phyloP scores from a whole-genome alignment of 805 yeast genomes.

The Candida taoyuanica region DNA sequence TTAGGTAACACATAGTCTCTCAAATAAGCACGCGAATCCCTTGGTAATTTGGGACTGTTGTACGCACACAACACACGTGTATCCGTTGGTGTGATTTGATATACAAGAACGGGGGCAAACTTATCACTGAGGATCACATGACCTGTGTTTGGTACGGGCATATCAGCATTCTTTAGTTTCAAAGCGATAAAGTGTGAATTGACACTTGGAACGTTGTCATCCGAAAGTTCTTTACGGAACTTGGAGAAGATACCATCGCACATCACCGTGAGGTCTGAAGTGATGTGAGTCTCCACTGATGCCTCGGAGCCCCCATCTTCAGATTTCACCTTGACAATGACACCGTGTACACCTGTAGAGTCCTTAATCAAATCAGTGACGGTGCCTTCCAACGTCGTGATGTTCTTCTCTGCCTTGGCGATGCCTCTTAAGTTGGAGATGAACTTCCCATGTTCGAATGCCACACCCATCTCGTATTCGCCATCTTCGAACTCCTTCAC shows the following conservation, averaged over 20 bases:
- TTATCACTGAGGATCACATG: conserved; percentile 78
- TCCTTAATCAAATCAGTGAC: conserved; percentile 64
- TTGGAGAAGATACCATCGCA: conserved; percentile 95
- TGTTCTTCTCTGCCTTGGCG: conserved; percentile 66
- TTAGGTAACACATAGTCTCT: conserved; percentile 54
- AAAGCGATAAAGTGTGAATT: conserved; percentile 88
- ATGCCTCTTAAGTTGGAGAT: conserved; percentile 68
- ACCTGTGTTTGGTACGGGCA: conserved; percentile 76
- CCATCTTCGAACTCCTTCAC: conserved; percentile 52
- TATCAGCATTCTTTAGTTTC: conserved; percentile 64
- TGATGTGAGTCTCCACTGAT: conserved; percentile 33
- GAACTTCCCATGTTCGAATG: conserved; percentile 92
- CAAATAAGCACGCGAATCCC: conserved; percentile 60
- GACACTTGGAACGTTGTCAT: conserved; percentile 58
- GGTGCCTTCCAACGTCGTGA: conserved; percentile 76
- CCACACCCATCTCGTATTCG: conserved; percentile 63
- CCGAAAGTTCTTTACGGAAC: conserved; percentile 70
- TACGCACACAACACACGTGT: conserved; percentile 89
- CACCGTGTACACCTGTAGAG: conserved; percentile 64
- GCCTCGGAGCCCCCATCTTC: conserved; percentile 35
- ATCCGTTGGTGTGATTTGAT: conserved; percentile 78
- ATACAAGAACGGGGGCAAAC: conserved; percentile 84
- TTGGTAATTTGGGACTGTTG: conserved; percentile 69
- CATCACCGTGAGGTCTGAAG: conserved; percentile 63
- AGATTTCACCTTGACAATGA: conserved; percentile 49